Evolutionary conservation across 2,329 filamentous ascomycete species (phyloP).

Genomic region (Phoma sp.): DNA sequence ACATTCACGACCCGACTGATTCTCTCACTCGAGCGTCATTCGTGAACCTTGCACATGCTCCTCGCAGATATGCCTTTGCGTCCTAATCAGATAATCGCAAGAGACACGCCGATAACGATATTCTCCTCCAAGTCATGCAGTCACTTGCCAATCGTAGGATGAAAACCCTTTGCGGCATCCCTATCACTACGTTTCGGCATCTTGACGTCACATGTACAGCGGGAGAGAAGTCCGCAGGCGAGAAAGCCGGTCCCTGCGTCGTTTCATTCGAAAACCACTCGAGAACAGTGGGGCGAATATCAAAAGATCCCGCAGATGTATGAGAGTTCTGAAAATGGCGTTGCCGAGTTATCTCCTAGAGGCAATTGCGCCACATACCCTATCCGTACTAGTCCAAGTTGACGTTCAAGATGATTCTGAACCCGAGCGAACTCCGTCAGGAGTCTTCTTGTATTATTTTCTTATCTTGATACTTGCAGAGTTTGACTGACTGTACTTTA

Average conservation of each 20-base stretch:
- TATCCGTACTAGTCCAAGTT: background rate
- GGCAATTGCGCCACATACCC: background rate
- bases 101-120: background rate
- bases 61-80: no score
- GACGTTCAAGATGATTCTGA: slow-evolving; percentile 9
- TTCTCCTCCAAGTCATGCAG: background rate
- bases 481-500: slow-evolving; percentile 2
- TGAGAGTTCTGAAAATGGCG: slow-evolving; percentile 9
- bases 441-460: background rate
- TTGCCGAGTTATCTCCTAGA: slow-evolving; percentile 14
- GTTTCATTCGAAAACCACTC: slow-evolving; percentile 5
- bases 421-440: slow-evolving; percentile 24
- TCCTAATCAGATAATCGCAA: no score
- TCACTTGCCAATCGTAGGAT: background rate
- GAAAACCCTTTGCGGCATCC: background rate
- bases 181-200: background rate
- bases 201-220: slow-evolving; percentile 10
- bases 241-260: slow-evolving; percentile 6
- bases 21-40: no score
- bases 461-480: slow-evolving; percentile 11
- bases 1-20: no score
- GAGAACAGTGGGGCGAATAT: slow-evolving; percentile 13
- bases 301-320: slow-evolving; percentile 9
- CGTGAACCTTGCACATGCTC: no score
- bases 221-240: slow-evolving; percentile 10